Evolutionary conservation across 2,329 filamentous ascomycete species (phyloP).

Genomic region (Pseudodiploospora longispora): DNA sequence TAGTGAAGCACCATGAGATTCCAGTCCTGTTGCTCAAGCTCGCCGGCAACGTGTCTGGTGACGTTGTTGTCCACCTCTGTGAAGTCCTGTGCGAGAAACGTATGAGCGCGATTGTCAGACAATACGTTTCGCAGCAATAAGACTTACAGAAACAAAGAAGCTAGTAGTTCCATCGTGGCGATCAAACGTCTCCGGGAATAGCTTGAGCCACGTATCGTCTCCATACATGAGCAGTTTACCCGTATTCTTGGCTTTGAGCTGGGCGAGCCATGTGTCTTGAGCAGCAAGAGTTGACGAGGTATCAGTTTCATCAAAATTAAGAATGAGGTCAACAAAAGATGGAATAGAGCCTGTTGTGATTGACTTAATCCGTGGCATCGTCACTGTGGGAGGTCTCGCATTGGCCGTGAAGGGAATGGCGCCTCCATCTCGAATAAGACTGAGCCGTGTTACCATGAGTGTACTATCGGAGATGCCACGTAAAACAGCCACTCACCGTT

Average conservation of each 20-base stretch:
- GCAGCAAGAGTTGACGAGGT: constrained; percentile 77
- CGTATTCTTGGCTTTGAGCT: constrained; percentile 65
- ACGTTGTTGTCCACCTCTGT: constrained; percentile 98
- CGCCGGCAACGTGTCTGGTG: constrained; percentile 74
- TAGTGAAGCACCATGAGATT: constrained; percentile 92
- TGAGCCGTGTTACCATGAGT: constrained; percentile 25
- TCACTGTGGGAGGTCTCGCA: constrained; percentile 94
- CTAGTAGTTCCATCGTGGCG: constrained; percentile 88
- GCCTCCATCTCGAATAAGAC: constrained; percentile 72
- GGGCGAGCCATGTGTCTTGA: constrained; percentile 94
- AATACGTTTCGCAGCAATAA: not conserved
- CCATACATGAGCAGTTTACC: constrained; percentile 90
- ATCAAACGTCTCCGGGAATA: constrained; percentile 84
- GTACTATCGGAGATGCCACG: constrained; percentile 6
- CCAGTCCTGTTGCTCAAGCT: constrained; percentile 76
- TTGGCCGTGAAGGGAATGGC: constrained; percentile 93
- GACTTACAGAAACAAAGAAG: constrained; percentile 90
- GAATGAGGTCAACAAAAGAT: constrained; percentile 91
- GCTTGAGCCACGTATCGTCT: constrained; percentile 96
- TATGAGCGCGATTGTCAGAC: too few species aligned
- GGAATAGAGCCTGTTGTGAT: constrained; percentile 98
- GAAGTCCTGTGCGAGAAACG: constrained; percentile 61
- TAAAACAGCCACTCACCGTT: constrained; percentile 52
- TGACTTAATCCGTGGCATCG: constrained; percentile 95
- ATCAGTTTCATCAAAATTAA: constrained; percentile 94